These are phyloP conservation scores for Stellera chamaejasme DNA, from an alignment of 345 rosid genomes.

Conservation along the genomic window DNA sequence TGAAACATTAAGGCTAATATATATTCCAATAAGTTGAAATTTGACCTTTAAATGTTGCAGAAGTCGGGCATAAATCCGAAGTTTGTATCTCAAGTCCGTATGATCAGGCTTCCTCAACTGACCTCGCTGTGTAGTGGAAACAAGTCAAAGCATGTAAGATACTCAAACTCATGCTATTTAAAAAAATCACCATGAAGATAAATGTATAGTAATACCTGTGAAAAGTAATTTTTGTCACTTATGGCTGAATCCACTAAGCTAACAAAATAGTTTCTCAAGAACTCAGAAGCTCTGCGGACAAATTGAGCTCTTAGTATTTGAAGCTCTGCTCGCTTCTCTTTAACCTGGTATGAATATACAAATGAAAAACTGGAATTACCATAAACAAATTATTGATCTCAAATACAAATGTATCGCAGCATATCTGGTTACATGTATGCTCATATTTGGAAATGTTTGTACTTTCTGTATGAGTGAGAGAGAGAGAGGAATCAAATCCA, in stretches of 20 bases:
- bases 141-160: conserved; percentile 8
- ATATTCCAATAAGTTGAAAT: no score
- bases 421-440: not conserved
- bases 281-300: conserved; percentile 83
- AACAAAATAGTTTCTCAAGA: conserved; percentile 80
- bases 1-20: conserved; percentile 2
- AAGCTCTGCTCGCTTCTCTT: conserved; percentile 75
- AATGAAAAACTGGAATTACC: not conserved
- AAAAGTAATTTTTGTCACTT: conserved; percentile 88
- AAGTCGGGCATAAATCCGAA: conserved; percentile 94
- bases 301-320: conserved; percentile 57
- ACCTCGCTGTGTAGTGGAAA: conserved; percentile 54
- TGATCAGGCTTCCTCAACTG: conserved; percentile 96
- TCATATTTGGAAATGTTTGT: no score
- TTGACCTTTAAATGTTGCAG: conserved; percentile 82
- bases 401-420: conserved; percentile 1
- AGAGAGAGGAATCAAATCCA: conserved; percentile 9
- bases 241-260: conserved; percentile 94
- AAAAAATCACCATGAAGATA: conserved; percentile 5
- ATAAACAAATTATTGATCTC: not conserved
- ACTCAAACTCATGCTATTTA: conserved; percentile 4
- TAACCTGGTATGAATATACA: conserved; percentile 39
- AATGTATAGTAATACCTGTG: conserved; percentile 47
- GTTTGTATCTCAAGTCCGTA: conserved; percentile 88
- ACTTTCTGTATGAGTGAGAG: no score